These are phyloP conservation scores for Coelastrella sp. DNA, from an alignment of 139 green algal genomes.

Conservation along the genomic window DNA sequence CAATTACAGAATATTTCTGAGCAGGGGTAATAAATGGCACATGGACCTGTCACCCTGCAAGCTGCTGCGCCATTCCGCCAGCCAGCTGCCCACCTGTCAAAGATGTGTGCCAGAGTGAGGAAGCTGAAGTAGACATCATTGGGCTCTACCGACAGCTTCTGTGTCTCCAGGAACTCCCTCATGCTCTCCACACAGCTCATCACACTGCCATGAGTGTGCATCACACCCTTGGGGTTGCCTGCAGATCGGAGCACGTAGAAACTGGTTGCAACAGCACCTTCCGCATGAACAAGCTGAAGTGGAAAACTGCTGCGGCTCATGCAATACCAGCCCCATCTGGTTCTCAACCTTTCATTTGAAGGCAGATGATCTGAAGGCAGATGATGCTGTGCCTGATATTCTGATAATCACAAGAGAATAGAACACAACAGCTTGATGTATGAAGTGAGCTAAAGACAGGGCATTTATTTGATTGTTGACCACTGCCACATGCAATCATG, in stretches of 20 bases:
- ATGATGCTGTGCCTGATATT: too few relatives aligned
- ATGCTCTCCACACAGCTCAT: conserved; percentile 61
- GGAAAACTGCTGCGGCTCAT: not conserved
- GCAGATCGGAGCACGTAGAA: not conserved
- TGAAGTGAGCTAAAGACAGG: not conserved
- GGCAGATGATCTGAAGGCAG: not conserved
- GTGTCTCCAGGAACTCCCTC: conserved; percentile 59
- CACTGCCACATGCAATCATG: not conserved
- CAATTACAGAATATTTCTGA: not conserved
- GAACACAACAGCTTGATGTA: not conserved
- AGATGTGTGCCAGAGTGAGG: conserved; percentile 85
- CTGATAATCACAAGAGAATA: too few relatives aligned
- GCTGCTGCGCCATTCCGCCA: too few relatives aligned
- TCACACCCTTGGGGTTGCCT: conserved; percentile 84
- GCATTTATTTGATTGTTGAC: not conserved
- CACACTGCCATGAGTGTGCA: conserved; percentile 78
- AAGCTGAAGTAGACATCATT: conserved; percentile 40
- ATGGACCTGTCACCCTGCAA: too few relatives aligned
- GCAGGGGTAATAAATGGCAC: too few relatives aligned
- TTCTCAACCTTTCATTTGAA: not conserved
- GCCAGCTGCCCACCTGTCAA: conserved; percentile 70
- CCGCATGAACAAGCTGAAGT: too few relatives aligned
- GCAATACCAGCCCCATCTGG: not conserved
- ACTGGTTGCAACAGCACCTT: not conserved
- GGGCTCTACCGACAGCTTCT: conserved; percentile 30